phyloP scores from a whole-genome alignment of 345 rosid species.

The Salix udensis region DNA sequence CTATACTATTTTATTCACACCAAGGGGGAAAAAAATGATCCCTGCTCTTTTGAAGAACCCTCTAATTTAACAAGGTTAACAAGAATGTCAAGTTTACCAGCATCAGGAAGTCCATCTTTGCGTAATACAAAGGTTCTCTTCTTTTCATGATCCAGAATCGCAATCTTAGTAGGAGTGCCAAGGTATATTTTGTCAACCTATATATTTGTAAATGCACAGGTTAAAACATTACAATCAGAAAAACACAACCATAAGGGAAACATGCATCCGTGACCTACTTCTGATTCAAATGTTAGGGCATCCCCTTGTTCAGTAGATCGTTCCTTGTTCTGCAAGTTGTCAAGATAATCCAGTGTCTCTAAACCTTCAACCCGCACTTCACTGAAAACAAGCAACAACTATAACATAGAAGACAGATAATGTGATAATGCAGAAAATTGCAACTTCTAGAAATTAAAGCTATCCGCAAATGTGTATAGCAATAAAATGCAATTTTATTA shows the following conservation, averaged over 20 bases:
- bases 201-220: not conserved
- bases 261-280: conserved; percentile 43
- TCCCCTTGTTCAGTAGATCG: conserved; percentile 93
- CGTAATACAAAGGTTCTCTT: conserved; percentile 90
- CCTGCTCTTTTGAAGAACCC: not conserved
- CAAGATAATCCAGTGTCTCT: conserved; percentile 89
- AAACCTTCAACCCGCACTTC: conserved; percentile 96
- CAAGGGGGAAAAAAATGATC: not conserved
- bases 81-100: conserved; percentile 50
- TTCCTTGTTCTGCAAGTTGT: conserved; percentile 76
- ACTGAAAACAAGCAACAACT: conserved; percentile 36
- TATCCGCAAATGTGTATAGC: not conserved
- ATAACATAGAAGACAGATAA: not conserved
- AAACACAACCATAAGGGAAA: conserved; percentile 1
- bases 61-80: not conserved
- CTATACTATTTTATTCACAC: not conserved
- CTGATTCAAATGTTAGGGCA: conserved; percentile 90
- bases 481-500: not conserved
- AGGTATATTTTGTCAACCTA: conserved; percentile 27
- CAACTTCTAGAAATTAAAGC: not conserved
- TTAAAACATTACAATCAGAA: conserved; percentile 2
- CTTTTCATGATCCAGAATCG: conserved; percentile 89
- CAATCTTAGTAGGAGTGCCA: conserved; percentile 60
- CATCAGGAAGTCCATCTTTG: conserved; percentile 96
- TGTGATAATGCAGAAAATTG: not conserved